These are phyloP conservation scores for Elongisporangium prolatum DNA, from an alignment of 352 stramenopile species.

Conservation along the genomic window DNA sequence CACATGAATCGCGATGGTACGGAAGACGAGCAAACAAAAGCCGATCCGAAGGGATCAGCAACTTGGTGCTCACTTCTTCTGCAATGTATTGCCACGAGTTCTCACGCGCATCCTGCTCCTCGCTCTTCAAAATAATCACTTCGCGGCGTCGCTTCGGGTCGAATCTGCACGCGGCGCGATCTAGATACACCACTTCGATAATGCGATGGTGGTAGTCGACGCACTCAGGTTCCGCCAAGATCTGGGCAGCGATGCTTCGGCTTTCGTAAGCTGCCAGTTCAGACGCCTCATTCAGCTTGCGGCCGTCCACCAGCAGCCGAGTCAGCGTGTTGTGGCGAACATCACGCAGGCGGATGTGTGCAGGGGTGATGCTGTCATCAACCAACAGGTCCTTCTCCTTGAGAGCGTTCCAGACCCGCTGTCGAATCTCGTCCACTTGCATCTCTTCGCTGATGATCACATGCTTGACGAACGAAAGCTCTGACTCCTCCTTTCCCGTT, in stretches of 20 bases:
- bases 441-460: conserved; percentile 78
- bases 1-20: conserved; percentile 55
- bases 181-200: conserved; percentile 63
- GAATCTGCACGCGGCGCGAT: conserved; percentile 65
- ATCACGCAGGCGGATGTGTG: conserved; percentile 61
- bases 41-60: conserved; percentile 47
- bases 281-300: conserved; percentile 59
- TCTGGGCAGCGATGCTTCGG: conserved; percentile 61
- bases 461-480: conserved; percentile 51
- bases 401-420: conserved; percentile 37
- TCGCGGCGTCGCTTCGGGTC: conserved; percentile 46
- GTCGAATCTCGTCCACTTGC: conserved; percentile 64
- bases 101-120: conserved; percentile 9
- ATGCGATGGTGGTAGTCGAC: conserved; percentile 44
- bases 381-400: conserved; percentile 37
- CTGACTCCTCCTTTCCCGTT: conserved; percentile 41
- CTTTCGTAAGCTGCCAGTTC: conserved; percentile 75
- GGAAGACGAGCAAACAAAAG: conserved; percentile 56
- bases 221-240: conserved; percentile 52
- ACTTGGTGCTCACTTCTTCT: conserved; percentile 22
- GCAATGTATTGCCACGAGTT: conserved; percentile 34
- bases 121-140: conserved; percentile 37
- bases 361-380: conserved; percentile 19
- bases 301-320: conserved; percentile 54
- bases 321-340: conserved; percentile 63